These are phyloP conservation scores for Waltiozyma sp. DNA, from an alignment of 1,139 yeast species.

Conservation along the genomic window DNA sequence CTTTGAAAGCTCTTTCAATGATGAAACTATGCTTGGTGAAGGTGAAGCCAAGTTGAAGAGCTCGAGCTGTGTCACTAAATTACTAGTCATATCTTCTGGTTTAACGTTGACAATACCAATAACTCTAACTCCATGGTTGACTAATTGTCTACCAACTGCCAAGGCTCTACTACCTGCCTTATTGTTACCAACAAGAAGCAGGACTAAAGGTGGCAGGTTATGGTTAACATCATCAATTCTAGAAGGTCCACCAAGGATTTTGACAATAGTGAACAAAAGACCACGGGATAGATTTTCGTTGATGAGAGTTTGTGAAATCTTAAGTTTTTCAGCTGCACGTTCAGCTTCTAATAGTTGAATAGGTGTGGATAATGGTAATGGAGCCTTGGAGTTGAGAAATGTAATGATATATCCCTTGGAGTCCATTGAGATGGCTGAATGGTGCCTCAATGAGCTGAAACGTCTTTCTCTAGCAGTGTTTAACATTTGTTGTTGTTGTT, in stretches of 20 bases:
- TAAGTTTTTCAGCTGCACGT: constrained; percentile 44
- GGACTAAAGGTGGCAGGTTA: constrained; percentile 69
- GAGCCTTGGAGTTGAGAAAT: constrained; percentile 10
- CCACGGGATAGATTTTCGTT: constrained; percentile 70
- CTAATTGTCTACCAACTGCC: constrained; percentile 70
- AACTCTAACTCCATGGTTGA: constrained; percentile 65
- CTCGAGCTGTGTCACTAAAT: constrained; percentile 32
- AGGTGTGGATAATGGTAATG: constrained; percentile 61
- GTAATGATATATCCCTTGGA: constrained; percentile 9
- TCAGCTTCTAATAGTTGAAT: constrained; percentile 77
- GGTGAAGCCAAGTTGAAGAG: constrained; percentile 49
- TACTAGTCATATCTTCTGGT: constrained; percentile 18
- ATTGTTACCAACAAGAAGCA: constrained; percentile 62
- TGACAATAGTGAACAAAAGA: constrained; percentile 46
- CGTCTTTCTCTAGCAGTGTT: constrained; percentile 1
- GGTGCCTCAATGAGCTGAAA: constrained; percentile 2
- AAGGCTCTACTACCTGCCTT: constrained; percentile 68
- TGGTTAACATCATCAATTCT: constrained; percentile 52
- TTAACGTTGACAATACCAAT: constrained; percentile 34
- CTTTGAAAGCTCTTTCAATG: constrained; percentile 25
- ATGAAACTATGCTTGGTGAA: constrained; percentile 23
- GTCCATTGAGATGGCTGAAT: constrained; percentile 13
- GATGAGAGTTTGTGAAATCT: constrained; percentile 35
- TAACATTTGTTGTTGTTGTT: constrained; percentile 4
- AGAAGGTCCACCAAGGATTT: constrained; percentile 57